Evolutionary conservation across 2,329 filamentous ascomycete genomes (phyloP).

Genomic region (Dichotomopilus funicola): DNA sequence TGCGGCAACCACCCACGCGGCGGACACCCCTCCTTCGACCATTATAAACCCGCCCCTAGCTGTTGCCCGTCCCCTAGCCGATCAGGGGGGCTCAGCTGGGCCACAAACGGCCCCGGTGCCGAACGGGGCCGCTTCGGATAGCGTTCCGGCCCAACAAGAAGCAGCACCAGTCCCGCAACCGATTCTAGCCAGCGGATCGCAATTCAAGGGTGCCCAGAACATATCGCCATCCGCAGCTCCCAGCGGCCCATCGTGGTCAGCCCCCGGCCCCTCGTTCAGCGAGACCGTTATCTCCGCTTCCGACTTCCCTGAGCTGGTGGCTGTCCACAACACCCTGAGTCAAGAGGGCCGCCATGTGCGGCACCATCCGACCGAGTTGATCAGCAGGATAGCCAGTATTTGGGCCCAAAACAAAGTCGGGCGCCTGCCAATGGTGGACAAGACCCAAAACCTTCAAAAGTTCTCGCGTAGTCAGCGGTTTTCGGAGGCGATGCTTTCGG

Average conservation of each 20-base stretch:
- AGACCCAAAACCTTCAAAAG: slow-evolving; percentile 13
- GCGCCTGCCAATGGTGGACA: slow-evolving; percentile 16
- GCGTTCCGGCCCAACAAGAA: background rate
- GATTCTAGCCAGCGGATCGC: slow-evolving; percentile 13
- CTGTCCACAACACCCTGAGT: slow-evolving; percentile 1
- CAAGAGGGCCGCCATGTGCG: slow-evolving; percentile 10
- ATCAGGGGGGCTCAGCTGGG: background rate
- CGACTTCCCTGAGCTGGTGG: background rate
- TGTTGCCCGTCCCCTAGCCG: background rate
- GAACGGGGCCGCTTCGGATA: background rate
- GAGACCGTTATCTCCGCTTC: background rate
- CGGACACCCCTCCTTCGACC: too few species aligned
- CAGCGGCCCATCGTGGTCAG: too few species aligned
- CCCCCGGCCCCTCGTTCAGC: too few species aligned
- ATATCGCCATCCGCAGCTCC: background rate
- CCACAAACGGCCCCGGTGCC: background rate
- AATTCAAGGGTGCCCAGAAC: slow-evolving; percentile 7
- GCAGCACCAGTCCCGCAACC: slow-evolving; percentile 7
- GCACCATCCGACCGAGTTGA: slow-evolving; percentile 7
- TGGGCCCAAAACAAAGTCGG: background rate
- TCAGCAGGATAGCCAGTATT: slow-evolving; percentile 2
- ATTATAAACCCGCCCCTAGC: too few species aligned
- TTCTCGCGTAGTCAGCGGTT: slow-evolving; percentile 12
- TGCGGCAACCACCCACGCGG: too few species aligned
- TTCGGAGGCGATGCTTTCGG: slow-evolving; percentile 21